Evolutionary conservation across 768 basidiomycete genomes (phyloP), one percentile per base, ranked within the genome.

Genomic region (Leccinellum luteum): DNA sequence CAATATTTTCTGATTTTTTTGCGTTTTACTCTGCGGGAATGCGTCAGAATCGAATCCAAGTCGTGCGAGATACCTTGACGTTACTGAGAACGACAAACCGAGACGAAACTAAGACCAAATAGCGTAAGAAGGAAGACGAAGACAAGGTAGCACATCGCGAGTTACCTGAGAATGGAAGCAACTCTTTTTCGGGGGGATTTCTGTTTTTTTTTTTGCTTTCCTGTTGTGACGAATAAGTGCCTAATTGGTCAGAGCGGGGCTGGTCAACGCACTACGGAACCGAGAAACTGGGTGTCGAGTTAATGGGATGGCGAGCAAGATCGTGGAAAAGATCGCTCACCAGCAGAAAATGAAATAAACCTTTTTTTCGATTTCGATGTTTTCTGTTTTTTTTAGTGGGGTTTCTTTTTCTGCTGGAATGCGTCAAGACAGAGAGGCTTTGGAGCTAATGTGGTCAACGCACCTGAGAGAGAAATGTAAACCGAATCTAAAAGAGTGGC

Each of bases 351-450:
- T 13, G 27, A 28, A 35, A 51, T 9, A 13, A 43, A 15, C 34
- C 34, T 35, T 35, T 35, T 31, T 30, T 30, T 5, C 5, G 6
- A 19, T 17, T 52, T 52, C 2, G 28, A 7, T 15, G 34, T 57
- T 60, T 57, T 57, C 44, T n/a, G 15, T 14, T 56, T 56, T 58
- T 59, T 48, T 28, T n/a, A n/a, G 8, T 3, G 34, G 17, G n/a
- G 41, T 48, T 56, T 48, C 4, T 25, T 31, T 47, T 38, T 48
- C 27, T 48, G 10, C 6, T 23, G 27, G 1, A 15, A 43, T n/a
- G 47, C 2, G 27, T 60, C 7, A 49, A 35, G 1, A 14, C 10
- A 25, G 3, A 27, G 28, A 2, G 3, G 17, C 28, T n/a, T 6
- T 6, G 21, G 19, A 31, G 6, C 2, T 19, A 23, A 19, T 23